phyloP scores from a whole-genome alignment of 257 asterid species.

The Nicotiana sylvestris region DNA sequence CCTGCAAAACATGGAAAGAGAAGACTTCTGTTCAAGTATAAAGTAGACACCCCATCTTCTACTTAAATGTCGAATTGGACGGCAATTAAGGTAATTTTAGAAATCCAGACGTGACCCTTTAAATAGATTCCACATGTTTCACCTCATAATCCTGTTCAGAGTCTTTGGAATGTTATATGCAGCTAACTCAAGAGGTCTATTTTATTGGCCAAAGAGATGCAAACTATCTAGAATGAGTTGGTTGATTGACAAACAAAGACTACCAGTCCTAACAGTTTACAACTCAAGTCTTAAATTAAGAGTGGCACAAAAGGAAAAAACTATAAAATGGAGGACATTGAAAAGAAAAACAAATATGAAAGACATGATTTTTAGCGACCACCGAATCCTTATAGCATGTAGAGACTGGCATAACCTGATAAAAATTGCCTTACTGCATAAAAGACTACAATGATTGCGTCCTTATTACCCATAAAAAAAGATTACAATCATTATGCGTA shows the following conservation, averaged over 20 bases:
- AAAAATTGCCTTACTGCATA: background rate
- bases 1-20: conserved; percentile 34
- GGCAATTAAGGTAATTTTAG: background rate
- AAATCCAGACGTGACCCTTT: background rate
- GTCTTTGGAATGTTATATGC: background rate
- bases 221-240: background rate
- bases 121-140: background rate
- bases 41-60: background rate
- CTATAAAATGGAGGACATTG: background rate
- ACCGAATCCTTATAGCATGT: background rate
- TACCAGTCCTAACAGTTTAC: background rate
- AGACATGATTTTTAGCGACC: background rate
- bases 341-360: background rate
- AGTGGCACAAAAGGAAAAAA: background rate
- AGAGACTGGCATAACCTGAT: background rate
- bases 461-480: background rate
- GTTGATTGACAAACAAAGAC: background rate
- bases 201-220: background rate
- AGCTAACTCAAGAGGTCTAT: background rate
- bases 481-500: background rate
- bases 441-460: background rate
- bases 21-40: background rate
- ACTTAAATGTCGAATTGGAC: background rate
- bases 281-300: background rate
- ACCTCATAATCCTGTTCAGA: background rate